A percentile compares a stretch with the other conserved stretches of the same genome.
Conservation (phyloP, 345 rosid species). For the Ceriops tagal region DNA sequence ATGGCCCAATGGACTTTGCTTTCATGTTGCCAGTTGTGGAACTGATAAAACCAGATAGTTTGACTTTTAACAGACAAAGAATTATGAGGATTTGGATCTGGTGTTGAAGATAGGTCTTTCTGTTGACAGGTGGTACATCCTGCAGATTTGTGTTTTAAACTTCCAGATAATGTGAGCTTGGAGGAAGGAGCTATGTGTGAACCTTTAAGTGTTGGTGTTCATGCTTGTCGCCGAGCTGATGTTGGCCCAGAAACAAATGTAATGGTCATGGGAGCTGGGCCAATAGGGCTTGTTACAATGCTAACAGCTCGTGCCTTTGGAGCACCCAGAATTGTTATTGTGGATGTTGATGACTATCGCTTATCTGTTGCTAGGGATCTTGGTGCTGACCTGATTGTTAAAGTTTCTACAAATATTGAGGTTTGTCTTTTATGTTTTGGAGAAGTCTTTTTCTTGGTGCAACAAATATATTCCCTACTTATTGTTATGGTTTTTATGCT, state of each 20-base stretch:
- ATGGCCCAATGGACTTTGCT: too few species aligned
- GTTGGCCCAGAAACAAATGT: conserved; percentile 76
- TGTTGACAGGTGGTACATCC: conserved; percentile 78
- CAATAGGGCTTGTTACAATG: conserved; percentile 90
- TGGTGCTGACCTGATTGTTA: conserved; percentile 60
- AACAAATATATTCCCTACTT: too few species aligned
- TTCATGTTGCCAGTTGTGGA: too few species aligned
- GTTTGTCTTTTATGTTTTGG: conserved; percentile 25
- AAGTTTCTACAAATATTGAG: conserved; percentile 65
- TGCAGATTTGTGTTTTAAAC: conserved; percentile 75
- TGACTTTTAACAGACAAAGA: background rate
- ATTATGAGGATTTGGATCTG: background rate
- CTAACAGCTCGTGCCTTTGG: conserved; percentile 88
- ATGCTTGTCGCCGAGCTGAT: conserved; percentile 88
- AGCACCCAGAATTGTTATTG: conserved; percentile 72
- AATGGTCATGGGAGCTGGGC: conserved; percentile 86
- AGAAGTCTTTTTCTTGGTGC: too few species aligned
- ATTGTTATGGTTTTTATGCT: too few species aligned
- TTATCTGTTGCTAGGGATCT: conserved; percentile 74
- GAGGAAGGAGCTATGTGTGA: conserved; percentile 99
- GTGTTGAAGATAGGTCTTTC: background rate
- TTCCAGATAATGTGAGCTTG: conserved; percentile 87
- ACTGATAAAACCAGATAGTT: too few species aligned
- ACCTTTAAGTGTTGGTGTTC: conserved; percentile 89
- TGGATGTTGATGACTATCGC: conserved; percentile 70